phyloP scores from a whole-genome alignment of 2,329 filamentous ascomycete genomes.

The Pleomassaria siparia region DNA sequence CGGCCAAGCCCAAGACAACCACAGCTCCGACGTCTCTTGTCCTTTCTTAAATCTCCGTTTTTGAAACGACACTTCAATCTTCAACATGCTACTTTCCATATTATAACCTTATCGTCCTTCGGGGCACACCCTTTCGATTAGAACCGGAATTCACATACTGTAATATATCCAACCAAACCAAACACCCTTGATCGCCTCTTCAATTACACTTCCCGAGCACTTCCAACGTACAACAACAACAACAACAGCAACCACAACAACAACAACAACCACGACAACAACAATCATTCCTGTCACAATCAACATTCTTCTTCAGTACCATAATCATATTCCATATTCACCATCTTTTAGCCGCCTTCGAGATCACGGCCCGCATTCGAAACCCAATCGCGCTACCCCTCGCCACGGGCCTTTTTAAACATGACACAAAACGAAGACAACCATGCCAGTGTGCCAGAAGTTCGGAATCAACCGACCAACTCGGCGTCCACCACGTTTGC shows the following conservation, averaged over 20 bases:
- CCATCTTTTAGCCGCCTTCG: not conserved
- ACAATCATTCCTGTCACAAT: not conserved
- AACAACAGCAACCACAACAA: no score
- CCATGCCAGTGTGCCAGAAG: conserved; percentile 23
- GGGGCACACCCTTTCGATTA: conserved; percentile 21
- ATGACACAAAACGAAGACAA: conserved; percentile 41
- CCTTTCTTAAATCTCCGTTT: conserved; percentile 24
- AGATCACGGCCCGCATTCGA: not conserved
- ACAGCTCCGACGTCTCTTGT: conserved; percentile 25
- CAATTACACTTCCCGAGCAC: not conserved
- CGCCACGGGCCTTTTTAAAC: not conserved
- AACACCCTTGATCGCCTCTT: conserved; percentile 5
- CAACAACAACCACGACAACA: no score
- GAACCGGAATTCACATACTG: not conserved
- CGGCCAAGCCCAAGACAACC: conserved; percentile 15
- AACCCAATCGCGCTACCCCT: not conserved
- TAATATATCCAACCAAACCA: conserved; percentile 1
- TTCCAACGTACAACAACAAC: not conserved
- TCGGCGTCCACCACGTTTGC: conserved; percentile 24
- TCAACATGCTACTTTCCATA: conserved; percentile 39
- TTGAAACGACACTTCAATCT: conserved; percentile 30
- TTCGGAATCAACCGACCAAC: conserved; percentile 26
- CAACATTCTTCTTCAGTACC: not conserved
- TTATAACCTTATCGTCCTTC: conserved; percentile 41
- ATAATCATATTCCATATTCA: not conserved